Conservation (phyloP, 768 basidiomycete species). For the Pleurotus ostreatus region DNA sequence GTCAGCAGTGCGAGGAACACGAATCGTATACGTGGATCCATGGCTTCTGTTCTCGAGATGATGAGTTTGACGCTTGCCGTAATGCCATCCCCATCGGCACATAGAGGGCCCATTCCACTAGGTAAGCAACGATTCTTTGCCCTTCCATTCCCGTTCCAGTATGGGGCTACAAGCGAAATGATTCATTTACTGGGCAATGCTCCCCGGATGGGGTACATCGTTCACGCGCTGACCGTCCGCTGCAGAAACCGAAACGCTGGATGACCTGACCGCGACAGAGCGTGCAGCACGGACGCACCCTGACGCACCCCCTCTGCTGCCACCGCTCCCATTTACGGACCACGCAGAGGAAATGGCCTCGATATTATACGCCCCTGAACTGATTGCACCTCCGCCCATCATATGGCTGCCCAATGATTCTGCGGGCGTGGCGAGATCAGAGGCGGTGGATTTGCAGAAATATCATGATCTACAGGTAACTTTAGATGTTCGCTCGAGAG, state of each 20-base stretch:
- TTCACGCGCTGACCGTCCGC: background rate
- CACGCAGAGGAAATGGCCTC: conserved; percentile 76
- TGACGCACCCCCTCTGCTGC: conserved; percentile 70
- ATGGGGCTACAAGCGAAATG: background rate
- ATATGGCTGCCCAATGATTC: conserved; percentile 85
- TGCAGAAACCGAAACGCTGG: conserved; percentile 70
- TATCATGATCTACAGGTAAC: conserved; percentile 71
- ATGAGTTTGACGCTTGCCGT: conserved; percentile 78
- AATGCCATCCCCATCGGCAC: conserved; percentile 53
- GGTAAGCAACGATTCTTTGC: conserved; percentile 39
- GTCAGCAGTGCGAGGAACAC: conserved; percentile 35
- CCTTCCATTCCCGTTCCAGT: too few relatives aligned
- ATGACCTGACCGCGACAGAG: conserved; percentile 77
- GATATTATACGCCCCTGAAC: conserved; percentile 78
- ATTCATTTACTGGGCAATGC: background rate
- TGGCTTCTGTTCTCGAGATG: conserved; percentile 82
- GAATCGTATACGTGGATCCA: conserved; percentile 58
- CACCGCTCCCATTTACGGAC: conserved; percentile 65
- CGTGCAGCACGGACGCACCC: conserved; percentile 75
- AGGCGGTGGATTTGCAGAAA: conserved; percentile 71
- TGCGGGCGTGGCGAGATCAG: conserved; percentile 67
- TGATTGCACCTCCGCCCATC: conserved; percentile 71
- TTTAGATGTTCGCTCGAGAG: conserved; percentile 60
- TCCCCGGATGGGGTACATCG: conserved; percentile 6
- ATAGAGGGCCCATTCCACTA: conserved; percentile 61